phyloP scores from a whole-genome alignment of 805 yeast genomes.

The Blastobotrys chiropterorum region DNA sequence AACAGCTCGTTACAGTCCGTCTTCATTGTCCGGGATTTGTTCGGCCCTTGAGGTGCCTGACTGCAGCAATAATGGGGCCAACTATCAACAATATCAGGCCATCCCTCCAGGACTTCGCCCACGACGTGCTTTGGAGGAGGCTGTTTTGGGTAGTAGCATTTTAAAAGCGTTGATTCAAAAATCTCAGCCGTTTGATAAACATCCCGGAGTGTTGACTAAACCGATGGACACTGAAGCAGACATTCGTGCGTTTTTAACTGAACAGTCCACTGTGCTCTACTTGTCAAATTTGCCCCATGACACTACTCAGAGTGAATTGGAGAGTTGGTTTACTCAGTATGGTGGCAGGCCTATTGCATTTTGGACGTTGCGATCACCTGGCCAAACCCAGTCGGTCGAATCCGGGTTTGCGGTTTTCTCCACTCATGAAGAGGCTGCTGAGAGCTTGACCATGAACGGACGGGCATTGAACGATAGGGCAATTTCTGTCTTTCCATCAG shows the following conservation, averaged over 20 bases:
- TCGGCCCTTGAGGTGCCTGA: slow-evolving; percentile 43
- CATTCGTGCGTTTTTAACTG: slow-evolving; percentile 56
- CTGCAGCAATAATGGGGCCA: slow-evolving; percentile 5
- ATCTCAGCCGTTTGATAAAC: slow-evolving; percentile 43
- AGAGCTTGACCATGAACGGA: slow-evolving; percentile 74
- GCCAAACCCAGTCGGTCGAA: slow-evolving; percentile 38
- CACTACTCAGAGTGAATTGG: slow-evolving; percentile 85
- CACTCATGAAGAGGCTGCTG: slow-evolving; percentile 80
- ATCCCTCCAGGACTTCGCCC: slow-evolving; percentile 23
- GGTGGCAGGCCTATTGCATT: slow-evolving; percentile 84
- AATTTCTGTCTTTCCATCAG: slow-evolving; percentile 83
- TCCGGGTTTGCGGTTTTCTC: slow-evolving; percentile 81
- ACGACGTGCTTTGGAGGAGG: slow-evolving; percentile 42
- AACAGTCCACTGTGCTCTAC: slow-evolving; percentile 71
- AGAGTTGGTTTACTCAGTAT: slow-evolving; percentile 83
- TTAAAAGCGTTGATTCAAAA: slow-evolving; percentile 40
- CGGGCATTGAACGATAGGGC: slow-evolving; percentile 64
- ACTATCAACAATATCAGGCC: slow-evolving; percentile 20
- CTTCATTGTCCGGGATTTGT: slow-evolving; percentile 34
- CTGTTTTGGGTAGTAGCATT: slow-evolving; percentile 39
- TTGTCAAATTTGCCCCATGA: slow-evolving; percentile 77
- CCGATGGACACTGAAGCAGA: slow-evolving; percentile 80
- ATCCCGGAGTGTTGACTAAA: slow-evolving; percentile 50
- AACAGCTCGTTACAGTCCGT: slow-evolving; percentile 26
- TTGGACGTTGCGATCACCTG: slow-evolving; percentile 75